Evolutionary conservation across 2,329 filamentous ascomycete species (phyloP), one percentile per base, ranked within the genome.

Genomic region (Verruconis gallopava): DNA sequence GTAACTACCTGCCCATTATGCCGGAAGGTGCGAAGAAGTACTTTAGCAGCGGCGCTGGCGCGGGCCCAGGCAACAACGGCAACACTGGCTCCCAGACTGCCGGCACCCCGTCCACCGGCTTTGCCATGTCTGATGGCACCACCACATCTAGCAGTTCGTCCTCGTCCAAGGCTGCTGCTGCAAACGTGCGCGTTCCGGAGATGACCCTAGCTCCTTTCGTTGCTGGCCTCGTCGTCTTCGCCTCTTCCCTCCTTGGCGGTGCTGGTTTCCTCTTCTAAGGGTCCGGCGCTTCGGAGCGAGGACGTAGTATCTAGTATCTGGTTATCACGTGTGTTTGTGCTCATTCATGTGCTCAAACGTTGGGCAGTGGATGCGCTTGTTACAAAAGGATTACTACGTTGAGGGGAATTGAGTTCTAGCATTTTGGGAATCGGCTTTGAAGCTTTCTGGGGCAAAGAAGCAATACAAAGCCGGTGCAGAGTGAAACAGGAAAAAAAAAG

Each of bases 21-120:
- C 75, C 75, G 20, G 54, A 59, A 3, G 65, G 64, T 25, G 74
- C 74, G 17, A 57, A 63, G 55, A 65, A 71, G 51, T 77, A 67
- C 63, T 66, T 79, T 62, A 66, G 64, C 46, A 56, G 68, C 4
- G 75, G 75, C 51, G 73, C 75, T 36, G 75, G 76, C 38, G 63
- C 59, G 28, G 73, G 70, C 3, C 63, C 63, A 19, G 75, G 75
- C 52, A 71, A 79, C 48, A 20, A 25, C 19, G 47, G 44, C 11
- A 75, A 75, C 37, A 43, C 57, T 45, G 75, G 75, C 21, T 72
- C 66, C 47, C 73, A 77, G 62, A 64, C 67, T 45, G 59, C 72
- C 22, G 73, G 73, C 40, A 65, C 67, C 45, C 53, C 57, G 25
- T 47, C 48, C 20, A 49, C 50, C 67, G 67, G 42, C 4, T 40